phyloP scores from a whole-genome alignment of 1,139 yeast species.

The Nakaseomyces kungkrabaensis region DNA sequence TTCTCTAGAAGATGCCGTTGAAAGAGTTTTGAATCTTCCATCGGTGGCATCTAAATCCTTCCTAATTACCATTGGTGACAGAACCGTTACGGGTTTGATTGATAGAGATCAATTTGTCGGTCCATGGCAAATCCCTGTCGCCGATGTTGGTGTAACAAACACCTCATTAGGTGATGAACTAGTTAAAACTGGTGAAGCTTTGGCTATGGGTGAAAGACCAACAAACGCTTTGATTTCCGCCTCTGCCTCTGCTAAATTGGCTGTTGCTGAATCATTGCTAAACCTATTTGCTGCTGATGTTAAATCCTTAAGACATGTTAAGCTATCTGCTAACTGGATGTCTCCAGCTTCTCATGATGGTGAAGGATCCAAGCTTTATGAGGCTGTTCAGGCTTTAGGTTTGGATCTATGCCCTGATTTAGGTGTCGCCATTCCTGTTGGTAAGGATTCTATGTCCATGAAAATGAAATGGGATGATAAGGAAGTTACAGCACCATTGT shows the following conservation, averaged over 20 bases:
- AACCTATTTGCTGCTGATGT: slow-evolving; percentile 89
- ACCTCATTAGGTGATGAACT: slow-evolving; percentile 68
- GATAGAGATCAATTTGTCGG: slow-evolving; percentile 99
- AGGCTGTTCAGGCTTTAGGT: slow-evolving; percentile 96
- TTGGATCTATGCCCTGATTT: slow-evolving; percentile 88
- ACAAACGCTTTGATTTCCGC: slow-evolving; percentile 81
- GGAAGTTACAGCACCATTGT: slow-evolving; percentile 90
- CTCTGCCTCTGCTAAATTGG: slow-evolving; percentile 93
- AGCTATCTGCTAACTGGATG: slow-evolving; percentile 99
- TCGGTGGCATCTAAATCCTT: slow-evolving; percentile 93
- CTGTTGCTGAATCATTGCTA: slow-evolving; percentile 89
- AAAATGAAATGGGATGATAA: slow-evolving; percentile 94
- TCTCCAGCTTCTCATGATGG: slow-evolving; percentile 93
- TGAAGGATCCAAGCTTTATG: slow-evolving; percentile 90
- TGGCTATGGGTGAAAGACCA: slow-evolving; percentile 97
- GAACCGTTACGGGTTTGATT: slow-evolving; percentile 90
- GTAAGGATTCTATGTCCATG: slow-evolving; percentile 99
- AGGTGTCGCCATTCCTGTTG: slow-evolving; percentile 91
- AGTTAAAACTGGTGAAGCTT: slow-evolving; percentile 80
- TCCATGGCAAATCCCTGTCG: slow-evolving; percentile 99
- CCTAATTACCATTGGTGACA: slow-evolving; percentile 93
- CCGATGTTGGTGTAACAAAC: slow-evolving; percentile 97
- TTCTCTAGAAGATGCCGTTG: slow-evolving; percentile 54
- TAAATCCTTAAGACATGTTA: slow-evolving; percentile 61
- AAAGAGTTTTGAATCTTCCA: slow-evolving; percentile 80